phyloP scores from a whole-genome alignment of 2,329 filamentous ascomycete species.

The Raffaelea ambrosiae region DNA sequence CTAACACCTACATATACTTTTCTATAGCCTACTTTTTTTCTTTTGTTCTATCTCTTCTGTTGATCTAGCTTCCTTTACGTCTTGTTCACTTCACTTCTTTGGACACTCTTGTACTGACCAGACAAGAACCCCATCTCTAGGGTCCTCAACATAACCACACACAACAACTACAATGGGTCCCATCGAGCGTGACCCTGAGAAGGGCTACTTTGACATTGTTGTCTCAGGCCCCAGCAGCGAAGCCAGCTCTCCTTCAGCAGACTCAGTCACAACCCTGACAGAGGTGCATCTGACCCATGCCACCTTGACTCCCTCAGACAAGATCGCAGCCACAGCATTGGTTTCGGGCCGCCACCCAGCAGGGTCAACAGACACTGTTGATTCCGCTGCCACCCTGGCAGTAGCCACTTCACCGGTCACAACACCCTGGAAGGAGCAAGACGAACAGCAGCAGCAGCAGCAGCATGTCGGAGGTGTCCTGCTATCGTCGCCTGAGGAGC shows the following conservation, averaged over 20 bases:
- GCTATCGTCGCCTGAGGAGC: too few species aligned
- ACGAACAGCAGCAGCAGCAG: not conserved
- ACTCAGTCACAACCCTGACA: conserved; percentile 6
- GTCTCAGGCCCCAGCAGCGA: not conserved
- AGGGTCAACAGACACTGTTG: not conserved
- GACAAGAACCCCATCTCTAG: not conserved
- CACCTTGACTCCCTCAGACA: too few species aligned
- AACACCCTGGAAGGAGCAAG: too few species aligned
- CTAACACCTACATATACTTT: not conserved
- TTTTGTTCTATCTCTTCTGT: not conserved
- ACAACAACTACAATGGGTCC: not conserved
- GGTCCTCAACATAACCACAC: not conserved
- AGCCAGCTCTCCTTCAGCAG: not conserved
- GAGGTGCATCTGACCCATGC: not conserved
- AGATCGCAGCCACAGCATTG: not conserved
- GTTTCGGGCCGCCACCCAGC: not conserved
- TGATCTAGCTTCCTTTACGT: not conserved
- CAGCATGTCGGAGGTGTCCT: too few species aligned
- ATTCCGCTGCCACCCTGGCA: conserved; percentile 1
- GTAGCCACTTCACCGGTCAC: not conserved
- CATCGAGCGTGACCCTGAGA: not conserved
- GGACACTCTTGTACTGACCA: not conserved
- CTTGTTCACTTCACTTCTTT: not conserved
- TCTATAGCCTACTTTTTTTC: not conserved
- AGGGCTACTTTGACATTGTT: not conserved